Evolutionary conservation across 345 rosid species (phyloP).

Genomic region (Linum tenue): DNA sequence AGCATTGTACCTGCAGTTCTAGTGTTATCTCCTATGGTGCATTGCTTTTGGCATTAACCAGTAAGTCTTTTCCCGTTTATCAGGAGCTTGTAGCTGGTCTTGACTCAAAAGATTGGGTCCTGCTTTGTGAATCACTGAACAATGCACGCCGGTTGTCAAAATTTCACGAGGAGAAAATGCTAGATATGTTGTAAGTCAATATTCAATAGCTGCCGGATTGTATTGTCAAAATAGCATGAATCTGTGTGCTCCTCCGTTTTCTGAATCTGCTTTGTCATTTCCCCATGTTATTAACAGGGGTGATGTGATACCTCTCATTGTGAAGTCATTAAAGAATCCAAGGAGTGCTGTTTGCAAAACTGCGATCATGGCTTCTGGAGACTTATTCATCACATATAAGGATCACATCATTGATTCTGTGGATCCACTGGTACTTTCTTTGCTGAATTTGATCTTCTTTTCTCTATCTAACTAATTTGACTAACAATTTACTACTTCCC

Average conservation of each 20-base stretch:
- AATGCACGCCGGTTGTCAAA: slow-evolving; percentile 65
- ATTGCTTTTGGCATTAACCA: slow-evolving; percentile 6
- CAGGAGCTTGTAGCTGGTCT: slow-evolving; percentile 64
- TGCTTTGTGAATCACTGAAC: slow-evolving; percentile 74
- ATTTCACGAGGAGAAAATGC: slow-evolving; percentile 63
- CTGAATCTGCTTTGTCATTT: slow-evolving; percentile 2
- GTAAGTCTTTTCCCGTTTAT: not conserved
- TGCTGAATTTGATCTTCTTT: not conserved
- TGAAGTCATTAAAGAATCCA: slow-evolving; percentile 90
- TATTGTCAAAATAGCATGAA: not conserved
- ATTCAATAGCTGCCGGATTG: not conserved
- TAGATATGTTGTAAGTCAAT: slow-evolving; percentile 56
- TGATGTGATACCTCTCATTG: slow-evolving; percentile 59
- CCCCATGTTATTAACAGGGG: slow-evolving; percentile 36
- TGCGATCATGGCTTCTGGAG: slow-evolving; percentile 84
- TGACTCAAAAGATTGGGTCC: slow-evolving; percentile 84
- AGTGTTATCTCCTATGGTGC: not conserved
- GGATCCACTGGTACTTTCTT: slow-evolving; percentile 61
- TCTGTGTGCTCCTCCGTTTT: not conserved
- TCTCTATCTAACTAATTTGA: no score
- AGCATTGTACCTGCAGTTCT: not conserved
- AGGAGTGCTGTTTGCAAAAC: slow-evolving; percentile 97
- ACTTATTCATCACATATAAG: slow-evolving; percentile 64
- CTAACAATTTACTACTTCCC: not conserved
- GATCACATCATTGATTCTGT: slow-evolving; percentile 55